These are phyloP conservation scores for Phytophthora capsici DNA, from an alignment of 352 stramenopile species.

Conservation along the genomic window DNA sequence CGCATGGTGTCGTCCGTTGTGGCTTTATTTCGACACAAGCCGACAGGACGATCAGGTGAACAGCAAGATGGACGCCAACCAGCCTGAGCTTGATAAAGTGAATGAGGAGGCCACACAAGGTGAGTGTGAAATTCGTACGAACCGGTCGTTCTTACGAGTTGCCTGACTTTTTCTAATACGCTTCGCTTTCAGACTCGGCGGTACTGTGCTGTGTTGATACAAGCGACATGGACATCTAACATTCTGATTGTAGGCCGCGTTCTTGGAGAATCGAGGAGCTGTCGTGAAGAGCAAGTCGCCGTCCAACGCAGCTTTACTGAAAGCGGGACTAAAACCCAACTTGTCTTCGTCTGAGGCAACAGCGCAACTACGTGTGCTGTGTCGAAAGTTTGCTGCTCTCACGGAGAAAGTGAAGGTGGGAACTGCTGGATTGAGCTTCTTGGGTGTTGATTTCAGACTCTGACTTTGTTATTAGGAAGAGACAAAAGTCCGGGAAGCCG, in stretches of 20 bases:
- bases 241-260: conserved; percentile 23
- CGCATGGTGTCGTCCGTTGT: conserved; percentile 20
- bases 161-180: neutral
- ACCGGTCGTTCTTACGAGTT: neutral
- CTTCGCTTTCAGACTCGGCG: conserved; percentile 21
- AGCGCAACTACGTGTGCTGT: conserved; percentile 80
- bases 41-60: no score
- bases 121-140: neutral
- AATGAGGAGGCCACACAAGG: conserved; percentile 22
- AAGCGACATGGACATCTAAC: neutral
- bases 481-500: conserved; percentile 72
- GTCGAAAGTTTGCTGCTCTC: conserved; percentile 83
- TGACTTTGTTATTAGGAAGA: conserved; percentile 54
- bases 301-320: conserved; percentile 49
- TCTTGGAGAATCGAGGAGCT: conserved; percentile 37
- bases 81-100: conserved; percentile 16
- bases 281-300: conserved; percentile 49
- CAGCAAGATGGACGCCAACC: conserved; percentile 25
- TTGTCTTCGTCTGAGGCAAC: conserved; percentile 73
- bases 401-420: conserved; percentile 86
- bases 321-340: conserved; percentile 63
- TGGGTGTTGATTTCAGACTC: no score
- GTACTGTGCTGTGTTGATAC: conserved; percentile 9
- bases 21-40: conserved; percentile 28
- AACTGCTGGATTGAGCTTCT: no score